Conservation (phyloP, 768 basidiomycete species). For the Dioszegia aurantiaca region DNA sequence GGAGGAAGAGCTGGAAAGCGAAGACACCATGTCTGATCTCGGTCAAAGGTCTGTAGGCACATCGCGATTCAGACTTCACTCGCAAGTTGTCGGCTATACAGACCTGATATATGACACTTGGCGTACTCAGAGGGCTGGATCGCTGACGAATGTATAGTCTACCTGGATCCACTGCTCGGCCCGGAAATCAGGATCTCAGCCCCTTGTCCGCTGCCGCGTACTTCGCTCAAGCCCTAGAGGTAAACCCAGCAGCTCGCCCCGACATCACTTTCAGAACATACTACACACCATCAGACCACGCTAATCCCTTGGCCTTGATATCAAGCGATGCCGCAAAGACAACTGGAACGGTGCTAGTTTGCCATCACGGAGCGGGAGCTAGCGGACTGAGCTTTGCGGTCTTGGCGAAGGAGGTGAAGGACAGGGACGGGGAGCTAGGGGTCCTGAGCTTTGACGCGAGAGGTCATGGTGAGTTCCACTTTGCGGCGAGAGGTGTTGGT, state of each 20-base stretch:
- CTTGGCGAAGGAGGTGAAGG: slow-evolving; percentile 57
- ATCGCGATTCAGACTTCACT: neutral
- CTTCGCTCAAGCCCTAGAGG: slow-evolving; percentile 76
- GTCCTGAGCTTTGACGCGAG: slow-evolving; percentile 17
- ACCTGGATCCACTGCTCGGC: slow-evolving; percentile 44
- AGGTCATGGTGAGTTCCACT: slow-evolving; percentile 58
- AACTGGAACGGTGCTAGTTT: slow-evolving; percentile 69
- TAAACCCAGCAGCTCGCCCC: slow-evolving; percentile 62
- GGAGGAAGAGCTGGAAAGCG: slow-evolving; percentile 65
- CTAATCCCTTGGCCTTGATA: neutral
- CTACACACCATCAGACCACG: slow-evolving; percentile 64
- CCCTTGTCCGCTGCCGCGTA: slow-evolving; percentile 75
- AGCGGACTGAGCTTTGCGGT: slow-evolving; percentile 85
- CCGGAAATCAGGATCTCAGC: slow-evolving; percentile 62
- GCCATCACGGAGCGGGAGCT: slow-evolving; percentile 96
- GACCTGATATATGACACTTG: neutral
- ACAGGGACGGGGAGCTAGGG: slow-evolving; percentile 14
- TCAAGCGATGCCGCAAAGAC: slow-evolving; percentile 12
- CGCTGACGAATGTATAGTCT: slow-evolving; percentile 18
- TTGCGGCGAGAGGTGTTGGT: neutral
- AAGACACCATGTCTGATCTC: slow-evolving; percentile 61
- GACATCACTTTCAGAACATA: slow-evolving; percentile 72
- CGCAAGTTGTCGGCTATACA: too few species aligned
- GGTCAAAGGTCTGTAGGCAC: slow-evolving; percentile 20
- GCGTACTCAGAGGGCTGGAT: slow-evolving; percentile 2